These are phyloP conservation scores for Xerocomellus chrysenteron DNA, from an alignment of 768 basidiomycete species.

Conservation along the genomic window DNA sequence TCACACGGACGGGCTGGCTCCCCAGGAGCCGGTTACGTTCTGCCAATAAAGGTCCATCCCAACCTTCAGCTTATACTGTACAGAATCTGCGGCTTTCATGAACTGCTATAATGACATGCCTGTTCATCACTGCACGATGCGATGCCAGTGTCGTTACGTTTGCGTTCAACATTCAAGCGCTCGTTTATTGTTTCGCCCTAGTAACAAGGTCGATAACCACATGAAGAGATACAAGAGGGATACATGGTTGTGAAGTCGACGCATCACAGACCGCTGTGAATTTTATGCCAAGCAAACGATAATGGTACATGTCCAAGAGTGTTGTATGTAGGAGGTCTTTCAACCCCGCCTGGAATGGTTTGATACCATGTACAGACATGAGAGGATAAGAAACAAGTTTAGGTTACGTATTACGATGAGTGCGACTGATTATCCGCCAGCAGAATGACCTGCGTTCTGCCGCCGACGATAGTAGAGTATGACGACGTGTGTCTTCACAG, in stretches of 20 bases:
- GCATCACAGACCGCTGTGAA: conserved; percentile 11
- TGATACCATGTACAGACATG: conserved; percentile 9
- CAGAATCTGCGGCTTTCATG: conserved; percentile 21
- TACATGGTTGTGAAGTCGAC: conserved; percentile 5
- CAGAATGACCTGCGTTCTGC: conserved; percentile 32
- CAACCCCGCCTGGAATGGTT: conserved; percentile 10
- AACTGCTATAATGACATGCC: conserved; percentile 6
- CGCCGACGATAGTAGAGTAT: conserved; percentile 29
- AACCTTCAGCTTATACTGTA: conserved; percentile 19
- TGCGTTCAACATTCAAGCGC: neutral
- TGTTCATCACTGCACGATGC: neutral
- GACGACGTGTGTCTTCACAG: conserved; percentile 15
- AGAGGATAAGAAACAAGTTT: conserved; percentile 23
- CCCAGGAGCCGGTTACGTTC: conserved; percentile 21
- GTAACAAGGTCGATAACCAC: conserved; percentile 18
- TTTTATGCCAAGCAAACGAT: conserved; percentile 20
- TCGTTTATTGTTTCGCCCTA: conserved; percentile 14
- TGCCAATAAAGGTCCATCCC: conserved; percentile 3
- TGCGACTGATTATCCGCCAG: conserved; percentile 26
- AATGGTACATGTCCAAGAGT: conserved; percentile 31
- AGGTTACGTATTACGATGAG: conserved; percentile 33
- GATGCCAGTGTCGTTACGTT: conserved; percentile 9
- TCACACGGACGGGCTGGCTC: conserved; percentile 36
- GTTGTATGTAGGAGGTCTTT: conserved; percentile 9
- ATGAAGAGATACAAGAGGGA: conserved; percentile 11